Conservation (phyloP, 192 early-diverging fungal species). For the Coemansia sp. region DNA sequence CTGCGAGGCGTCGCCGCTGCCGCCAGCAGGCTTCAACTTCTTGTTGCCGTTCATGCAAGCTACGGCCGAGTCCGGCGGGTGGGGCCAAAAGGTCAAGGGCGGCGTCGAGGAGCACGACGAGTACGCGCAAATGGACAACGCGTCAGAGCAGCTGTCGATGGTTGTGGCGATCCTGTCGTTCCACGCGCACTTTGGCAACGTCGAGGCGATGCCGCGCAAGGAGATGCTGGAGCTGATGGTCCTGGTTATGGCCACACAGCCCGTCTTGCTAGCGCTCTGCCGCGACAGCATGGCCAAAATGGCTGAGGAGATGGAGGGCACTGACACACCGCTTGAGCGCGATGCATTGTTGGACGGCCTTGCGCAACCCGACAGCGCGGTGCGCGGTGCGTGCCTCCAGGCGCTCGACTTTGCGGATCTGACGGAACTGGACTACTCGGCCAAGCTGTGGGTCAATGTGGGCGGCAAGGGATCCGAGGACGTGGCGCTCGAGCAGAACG, state of each 20-base stretch:
- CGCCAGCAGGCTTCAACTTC: constrained; percentile 64
- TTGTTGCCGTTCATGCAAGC: constrained; percentile 66
- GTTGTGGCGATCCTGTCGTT: constrained; percentile 63
- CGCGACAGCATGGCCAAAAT: constrained; percentile 56
- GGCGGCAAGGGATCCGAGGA: constrained; percentile 20
- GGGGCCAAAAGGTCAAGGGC: constrained; percentile 46
- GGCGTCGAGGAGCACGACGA: constrained; percentile 47
- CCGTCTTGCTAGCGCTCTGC: constrained; percentile 27
- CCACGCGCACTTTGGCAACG: constrained; percentile 56
- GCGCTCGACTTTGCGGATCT: constrained; percentile 52
- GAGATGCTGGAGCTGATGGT: constrained; percentile 65
- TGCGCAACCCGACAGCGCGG: constrained; percentile 33
- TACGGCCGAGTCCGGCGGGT: constrained; percentile 63
- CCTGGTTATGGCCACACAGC: constrained; percentile 62
- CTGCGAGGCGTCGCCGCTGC: constrained; percentile 58
- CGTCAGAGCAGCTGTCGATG: constrained; percentile 66
- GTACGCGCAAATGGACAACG: constrained; percentile 47
- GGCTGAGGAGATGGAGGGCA: constrained; percentile 57
- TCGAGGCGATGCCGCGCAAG: constrained; percentile 56
- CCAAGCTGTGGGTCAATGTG: constrained; percentile 36
- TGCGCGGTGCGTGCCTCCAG: constrained; percentile 43
- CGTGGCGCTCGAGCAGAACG: constrained; percentile 40
- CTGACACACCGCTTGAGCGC: constrained; percentile 35
- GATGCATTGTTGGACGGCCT: constrained; percentile 38
- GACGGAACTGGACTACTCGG: constrained; percentile 29